Evolutionary conservation across 2,329 filamentous ascomycete genomes (phyloP).

Genomic region (Pseudocercospora ulei): DNA sequence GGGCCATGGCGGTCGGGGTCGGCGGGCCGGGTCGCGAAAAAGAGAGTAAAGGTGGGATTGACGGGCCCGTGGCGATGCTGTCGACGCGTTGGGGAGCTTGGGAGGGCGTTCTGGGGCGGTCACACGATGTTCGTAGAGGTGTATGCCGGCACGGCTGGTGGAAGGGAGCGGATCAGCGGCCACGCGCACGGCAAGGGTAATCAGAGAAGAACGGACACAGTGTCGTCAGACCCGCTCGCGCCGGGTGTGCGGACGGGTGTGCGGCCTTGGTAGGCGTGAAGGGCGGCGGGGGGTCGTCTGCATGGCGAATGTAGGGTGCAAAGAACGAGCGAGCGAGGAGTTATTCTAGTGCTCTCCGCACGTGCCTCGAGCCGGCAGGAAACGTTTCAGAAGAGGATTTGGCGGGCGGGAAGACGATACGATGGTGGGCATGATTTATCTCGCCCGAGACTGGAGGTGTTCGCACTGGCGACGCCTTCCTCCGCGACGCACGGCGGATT

Average conservation of each 20-base stretch:
- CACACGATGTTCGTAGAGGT: slow-evolving; percentile 12
- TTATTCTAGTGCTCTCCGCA: slow-evolving; percentile 4
- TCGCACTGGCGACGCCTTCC: no score
- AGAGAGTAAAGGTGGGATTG: slow-evolving; percentile 20
- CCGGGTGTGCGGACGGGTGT: slow-evolving; percentile 42
- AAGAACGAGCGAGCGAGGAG: slow-evolving; percentile 11
- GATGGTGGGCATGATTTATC: background rate
- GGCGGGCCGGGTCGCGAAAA: slow-evolving; percentile 17
- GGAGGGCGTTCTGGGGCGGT: slow-evolving; percentile 12
- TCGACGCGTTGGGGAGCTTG: slow-evolving; percentile 3
- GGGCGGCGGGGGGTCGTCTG: slow-evolving; percentile 26
- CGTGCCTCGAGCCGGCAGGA: slow-evolving; percentile 1
- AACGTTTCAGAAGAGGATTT: background rate
- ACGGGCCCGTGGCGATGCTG: slow-evolving; percentile 11
- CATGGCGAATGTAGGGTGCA: slow-evolving; percentile 26
- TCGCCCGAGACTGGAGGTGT: no score
- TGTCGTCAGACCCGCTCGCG: slow-evolving; percentile 43
- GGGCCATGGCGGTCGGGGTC: slow-evolving; percentile 36
- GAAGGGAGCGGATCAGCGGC: slow-evolving; percentile 17
- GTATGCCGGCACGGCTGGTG: slow-evolving; percentile 1
- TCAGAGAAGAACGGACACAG: slow-evolving; percentile 16
- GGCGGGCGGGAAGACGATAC: background rate
- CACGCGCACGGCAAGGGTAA: slow-evolving; percentile 15
- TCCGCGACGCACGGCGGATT: no score
- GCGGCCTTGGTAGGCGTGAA: slow-evolving; percentile 37